Base-by-base conservation (phyloP, 176 grass and related monocot species). In the Triticum monococcum region DNA sequence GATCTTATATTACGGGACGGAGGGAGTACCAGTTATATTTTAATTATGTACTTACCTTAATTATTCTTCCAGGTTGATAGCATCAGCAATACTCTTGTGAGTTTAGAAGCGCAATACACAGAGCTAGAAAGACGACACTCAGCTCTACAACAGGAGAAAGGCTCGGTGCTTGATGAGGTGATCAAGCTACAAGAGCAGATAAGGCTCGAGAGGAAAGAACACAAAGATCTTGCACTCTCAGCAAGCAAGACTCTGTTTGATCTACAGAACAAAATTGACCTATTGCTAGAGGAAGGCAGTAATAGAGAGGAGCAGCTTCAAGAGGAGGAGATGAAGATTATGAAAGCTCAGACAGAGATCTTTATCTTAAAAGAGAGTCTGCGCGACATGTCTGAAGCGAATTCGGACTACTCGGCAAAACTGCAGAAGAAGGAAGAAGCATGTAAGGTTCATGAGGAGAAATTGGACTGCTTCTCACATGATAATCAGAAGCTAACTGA, bases 281-380 rank as follows among this genome's bases (percentile, higher is more conserved):
- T 79, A 56, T 61, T 91, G 78, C 62, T 85, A 80, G 78, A 85
- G 59, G 85, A 93, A 89, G 78, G 81, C 36, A 66, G 82, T 36
- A 82, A 77, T 50, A 87, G 81, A 81, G 89, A 91, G 86, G 75
- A 88, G 40, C 89, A 89, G 79, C 89, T 99, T 41, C 89, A 92
- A 85, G 86, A 88, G 50, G 92, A 93, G 71, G 90, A 96, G 81
- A 79, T 90, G 43, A 91, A 86, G 45, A 81, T 91, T 65, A 64
- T 90, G 33, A 93, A 90, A 80, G 90, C 94, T 79, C 92, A 94
- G 77, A 90, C 84, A 46, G 97, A 96, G 75, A 90, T 94, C 28
- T 93, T 95, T 68, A 90, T 95, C 73, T 83, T 92, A 87, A 89
- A 87, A 70, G 79, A 88, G 83, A 88, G 87, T 74, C 81, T 95